Percentiles rank a stretch among this genome's conserved stretches.
Conservation (phyloP, 208 protist species). For the Tritrichomonas musculus region DNA sequence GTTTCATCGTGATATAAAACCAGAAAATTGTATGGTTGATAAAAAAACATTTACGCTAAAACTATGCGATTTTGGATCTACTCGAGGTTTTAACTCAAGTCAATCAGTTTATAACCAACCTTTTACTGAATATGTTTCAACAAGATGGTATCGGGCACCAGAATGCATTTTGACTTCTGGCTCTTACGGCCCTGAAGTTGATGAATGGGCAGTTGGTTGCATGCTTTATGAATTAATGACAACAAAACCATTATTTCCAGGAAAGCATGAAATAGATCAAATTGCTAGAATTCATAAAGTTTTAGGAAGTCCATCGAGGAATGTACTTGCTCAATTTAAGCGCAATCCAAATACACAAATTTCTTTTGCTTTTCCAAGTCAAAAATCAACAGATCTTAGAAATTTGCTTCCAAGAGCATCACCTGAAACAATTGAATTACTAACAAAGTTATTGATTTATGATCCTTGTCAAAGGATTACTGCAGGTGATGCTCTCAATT, state of each 20-base stretch:
- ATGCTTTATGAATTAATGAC: slow-evolving; percentile 22
- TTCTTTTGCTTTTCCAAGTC: not conserved
- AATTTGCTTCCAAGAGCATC: not conserved
- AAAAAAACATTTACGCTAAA: slow-evolving; percentile 66
- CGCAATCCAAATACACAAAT: slow-evolving; percentile 19
- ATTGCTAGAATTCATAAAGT: not conserved
- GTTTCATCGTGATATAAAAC: slow-evolving; percentile 77
- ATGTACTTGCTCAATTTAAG: not conserved
- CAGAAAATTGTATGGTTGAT: slow-evolving; percentile 85
- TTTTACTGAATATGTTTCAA: slow-evolving; percentile 75
- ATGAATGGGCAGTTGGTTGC: slow-evolving; percentile 23
- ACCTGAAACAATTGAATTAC: not conserved
- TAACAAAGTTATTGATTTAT: not conserved
- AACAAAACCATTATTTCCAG: slow-evolving; percentile 26
- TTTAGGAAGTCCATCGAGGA: not conserved
- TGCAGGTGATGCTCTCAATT: not conserved
- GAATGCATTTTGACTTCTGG: slow-evolving; percentile 62
- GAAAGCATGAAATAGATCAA: not conserved
- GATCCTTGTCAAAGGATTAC: not conserved
- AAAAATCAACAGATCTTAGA: not conserved
- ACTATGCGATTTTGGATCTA: slow-evolving; percentile 82
- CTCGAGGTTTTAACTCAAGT: slow-evolving; percentile 60
- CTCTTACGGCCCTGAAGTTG: not conserved
- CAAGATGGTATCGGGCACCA: slow-evolving; percentile 72
- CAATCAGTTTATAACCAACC: slow-evolving; percentile 59